Evolutionary conservation across 169 alveolate species (phyloP).

Genomic region (Babesia bovis): DNA sequence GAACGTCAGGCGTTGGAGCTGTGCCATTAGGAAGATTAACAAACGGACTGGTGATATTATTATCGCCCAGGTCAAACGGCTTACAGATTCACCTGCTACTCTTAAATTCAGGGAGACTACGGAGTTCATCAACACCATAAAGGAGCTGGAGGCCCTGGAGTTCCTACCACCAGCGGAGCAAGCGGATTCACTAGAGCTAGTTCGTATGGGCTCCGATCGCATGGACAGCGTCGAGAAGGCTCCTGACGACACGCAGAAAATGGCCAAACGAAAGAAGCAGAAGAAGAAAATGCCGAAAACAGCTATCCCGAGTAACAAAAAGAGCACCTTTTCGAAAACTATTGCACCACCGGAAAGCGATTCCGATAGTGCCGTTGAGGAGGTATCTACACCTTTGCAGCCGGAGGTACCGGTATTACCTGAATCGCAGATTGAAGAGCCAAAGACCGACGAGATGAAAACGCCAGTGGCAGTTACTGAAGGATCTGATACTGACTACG

Average conservation of each 20-base stretch:
- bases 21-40: constrained; percentile 81
- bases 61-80: constrained; percentile 72
- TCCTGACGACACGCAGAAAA: constrained; percentile 45
- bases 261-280: constrained; percentile 55
- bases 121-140: constrained; percentile 43
- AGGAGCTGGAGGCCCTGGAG: constrained; percentile 66
- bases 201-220: constrained; percentile 5
- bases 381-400: neutral
- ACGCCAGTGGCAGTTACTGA: neutral
- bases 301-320: constrained; percentile 67
- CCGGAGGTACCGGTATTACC: neutral
- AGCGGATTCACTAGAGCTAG: constrained; percentile 5
- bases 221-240: constrained; percentile 13
- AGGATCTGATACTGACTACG: neutral
- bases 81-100: constrained; percentile 72
- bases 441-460: neutral
- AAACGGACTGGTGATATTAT: constrained; percentile 82
- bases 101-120: constrained; percentile 64
- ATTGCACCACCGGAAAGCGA: constrained; percentile 23
- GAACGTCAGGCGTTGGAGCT: constrained; percentile 81
- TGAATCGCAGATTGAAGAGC: neutral
- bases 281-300: constrained; percentile 58
- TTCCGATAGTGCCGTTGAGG: neutral
- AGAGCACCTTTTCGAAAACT: constrained; percentile 66
- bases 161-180: constrained; percentile 43